Percentiles rank a stretch among this genome's conserved stretches.
Evolutionary conservation across 2,329 filamentous ascomycete genomes (phyloP).

Genomic region (Chrysosporium keratinophilum): DNA sequence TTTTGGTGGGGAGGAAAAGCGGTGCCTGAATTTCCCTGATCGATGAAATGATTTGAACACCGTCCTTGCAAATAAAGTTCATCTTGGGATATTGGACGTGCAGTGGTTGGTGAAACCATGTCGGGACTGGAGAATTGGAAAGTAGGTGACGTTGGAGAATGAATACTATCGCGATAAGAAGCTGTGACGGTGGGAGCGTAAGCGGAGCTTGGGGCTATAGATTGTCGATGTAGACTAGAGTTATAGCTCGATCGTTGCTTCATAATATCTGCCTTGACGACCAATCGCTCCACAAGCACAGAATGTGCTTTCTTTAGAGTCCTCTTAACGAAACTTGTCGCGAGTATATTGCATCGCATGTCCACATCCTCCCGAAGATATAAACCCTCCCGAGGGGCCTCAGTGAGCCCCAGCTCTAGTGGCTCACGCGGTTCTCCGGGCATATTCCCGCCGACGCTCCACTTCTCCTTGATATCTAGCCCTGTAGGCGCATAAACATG

Average conservation of each 20-base stretch:
- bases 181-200: slow-evolving; percentile 1
- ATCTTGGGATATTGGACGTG: neutral
- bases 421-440: slow-evolving; percentile 59
- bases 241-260: slow-evolving; percentile 22
- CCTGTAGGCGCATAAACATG: slow-evolving; percentile 76
- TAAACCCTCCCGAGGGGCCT: slow-evolving; percentile 56
- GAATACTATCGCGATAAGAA: neutral
- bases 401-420: slow-evolving; percentile 52
- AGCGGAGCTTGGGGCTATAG: neutral
- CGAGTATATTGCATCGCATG: slow-evolving; percentile 67
- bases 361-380: slow-evolving; percentile 81
- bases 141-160: neutral
- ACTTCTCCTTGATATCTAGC: slow-evolving; percentile 66
- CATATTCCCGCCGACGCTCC: slow-evolving; percentile 62
- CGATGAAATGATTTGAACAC: neutral
- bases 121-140: neutral
- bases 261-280: slow-evolving; percentile 41
- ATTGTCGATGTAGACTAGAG: neutral
- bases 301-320: slow-evolving; percentile 68
- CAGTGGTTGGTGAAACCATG: neutral
- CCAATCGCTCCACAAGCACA: slow-evolving; percentile 55
- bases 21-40: neutral
- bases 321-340: slow-evolving; percentile 68
- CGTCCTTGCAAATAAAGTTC: neutral
- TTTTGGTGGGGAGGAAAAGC: neutral